Base-by-base conservation (phyloP, 768 basidiomycete genomes). In the Porpolomopsis calyptriformis region DNA sequence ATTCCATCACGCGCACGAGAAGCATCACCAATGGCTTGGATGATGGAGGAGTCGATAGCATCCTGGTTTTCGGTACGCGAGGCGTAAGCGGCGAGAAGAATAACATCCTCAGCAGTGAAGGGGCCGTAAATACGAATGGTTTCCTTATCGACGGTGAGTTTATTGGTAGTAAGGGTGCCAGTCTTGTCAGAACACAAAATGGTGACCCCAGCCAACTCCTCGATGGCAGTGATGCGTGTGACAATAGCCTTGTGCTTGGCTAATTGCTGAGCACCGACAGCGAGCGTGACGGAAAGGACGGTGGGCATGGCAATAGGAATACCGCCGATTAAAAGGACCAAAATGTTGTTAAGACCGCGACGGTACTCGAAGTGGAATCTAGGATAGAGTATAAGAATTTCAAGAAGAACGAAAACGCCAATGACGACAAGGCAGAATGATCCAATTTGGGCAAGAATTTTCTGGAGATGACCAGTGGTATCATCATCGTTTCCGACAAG, bases 221-320 rank as follows among this genome's bases (percentile, higher is more conserved):
- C 94, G 48, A 98, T 98, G 53, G 94, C 94, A 18, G 94, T 98
- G 71, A 98, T 98, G 74, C 93, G 93, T 45, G 94, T 98, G 65
- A 98, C 94, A 55, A 96, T 97, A 53, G 94, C 94, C 77, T 98
- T 96, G 78, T 97, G 89, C 74, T 93, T 93, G 58, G 94, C 93
- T 54, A 98, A 82, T 63, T 98, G 94, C 68, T 96, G 92, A 33
- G 94, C 94, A 69, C 94, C 94, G 61, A 98, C 93, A 44, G 94
- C 94, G 60, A 97, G 89, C 18, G 94, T 97, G 69, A 97, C 94
- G 47, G 92, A 96, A 50, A 98, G 69, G 53, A 97, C 93, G 50
- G 94, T 98, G 55, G 94, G 94, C 94, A 98, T 98, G 63, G 94
- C 94, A 67, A 97, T 98, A 59, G 94, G 94, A 61, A 98, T 98